A percentile compares a stretch with the other conserved stretches of the same genome.
Evolutionary conservation across 768 basidiomycete species (phyloP).

Genomic region (Fomitopsis pulvina): DNA sequence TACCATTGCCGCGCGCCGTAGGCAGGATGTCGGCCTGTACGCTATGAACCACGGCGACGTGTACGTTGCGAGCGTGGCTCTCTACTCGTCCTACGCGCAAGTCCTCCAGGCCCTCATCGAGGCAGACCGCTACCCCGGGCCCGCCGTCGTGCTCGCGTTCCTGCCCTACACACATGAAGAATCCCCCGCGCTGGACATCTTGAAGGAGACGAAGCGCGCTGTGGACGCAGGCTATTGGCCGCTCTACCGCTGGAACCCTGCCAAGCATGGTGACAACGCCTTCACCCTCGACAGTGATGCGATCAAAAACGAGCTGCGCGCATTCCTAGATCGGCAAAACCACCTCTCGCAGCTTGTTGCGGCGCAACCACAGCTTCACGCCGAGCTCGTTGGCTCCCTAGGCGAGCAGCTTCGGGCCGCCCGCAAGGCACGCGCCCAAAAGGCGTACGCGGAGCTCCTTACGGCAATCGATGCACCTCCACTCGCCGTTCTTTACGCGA

Average conservation of each 20-base stretch:
- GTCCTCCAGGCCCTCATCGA: slow-evolving; percentile 88
- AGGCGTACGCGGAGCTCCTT: slow-evolving; percentile 79
- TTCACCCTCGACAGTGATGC: slow-evolving; percentile 91
- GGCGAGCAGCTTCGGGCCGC: slow-evolving; percentile 84
- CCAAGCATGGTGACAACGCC: slow-evolving; percentile 79
- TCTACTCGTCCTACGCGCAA: slow-evolving; percentile 94
- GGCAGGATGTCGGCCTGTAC: slow-evolving; percentile 95
- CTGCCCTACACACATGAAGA: slow-evolving; percentile 82
- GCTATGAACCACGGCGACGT: slow-evolving; percentile 98
- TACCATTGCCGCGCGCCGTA: slow-evolving; percentile 65
- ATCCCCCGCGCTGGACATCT: slow-evolving; percentile 75
- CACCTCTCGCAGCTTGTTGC: slow-evolving; percentile 91
- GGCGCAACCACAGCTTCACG: slow-evolving; percentile 71
- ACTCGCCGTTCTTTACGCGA: slow-evolving; percentile 85
- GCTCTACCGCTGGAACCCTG: slow-evolving; percentile 95
- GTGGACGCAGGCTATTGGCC: slow-evolving; percentile 98
- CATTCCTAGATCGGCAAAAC: slow-evolving; percentile 94
- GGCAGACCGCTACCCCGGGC: slow-evolving; percentile 85
- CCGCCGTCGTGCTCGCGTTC: slow-evolving; percentile 90
- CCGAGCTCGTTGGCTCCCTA: slow-evolving; percentile 75
- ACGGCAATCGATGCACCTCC: slow-evolving; percentile 85
- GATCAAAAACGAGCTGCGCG: slow-evolving; percentile 87
- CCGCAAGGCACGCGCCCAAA: slow-evolving; percentile 72
- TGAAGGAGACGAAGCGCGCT: slow-evolving; percentile 96
- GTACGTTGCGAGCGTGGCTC: slow-evolving; percentile 91